Base-by-base conservation (phyloP, 176 grass and related monocot species). In the Oryza officinalis region DNA sequence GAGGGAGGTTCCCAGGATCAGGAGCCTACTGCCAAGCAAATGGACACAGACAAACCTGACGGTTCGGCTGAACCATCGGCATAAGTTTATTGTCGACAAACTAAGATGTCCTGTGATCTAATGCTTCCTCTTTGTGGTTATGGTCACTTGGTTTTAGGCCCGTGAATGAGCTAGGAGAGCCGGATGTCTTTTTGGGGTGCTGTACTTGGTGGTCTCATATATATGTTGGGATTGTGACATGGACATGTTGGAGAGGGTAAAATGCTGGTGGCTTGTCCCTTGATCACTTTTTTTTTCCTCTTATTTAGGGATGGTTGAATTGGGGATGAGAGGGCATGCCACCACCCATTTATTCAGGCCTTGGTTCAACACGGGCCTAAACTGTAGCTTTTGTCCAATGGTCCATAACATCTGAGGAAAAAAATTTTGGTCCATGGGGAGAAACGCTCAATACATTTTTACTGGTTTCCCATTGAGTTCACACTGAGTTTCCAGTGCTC, bases 1-100 rank as follows among this genome's bases (percentile, higher is more conserved):
- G 79, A 86, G 0, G 91, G 72, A 22, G 84, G 18, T 83, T 45
- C 70, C 8, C 76, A 86, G 38, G 88, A 74, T 30, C 54, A 88
- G 71, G 57, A 61, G 4, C 64, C 83, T 22, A 23, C 45, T 14
- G 20, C 38, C 2, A 90, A 97, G 73, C 76, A 91, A 41, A 94
- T 97, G 92, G 92, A 91, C 59, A 90, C 86, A 0, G 94, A 97
- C 30, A 89, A 90, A 20, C 73, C 81, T 2, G 84, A 86, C 8
- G 89, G 43, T 45, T 28, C 71, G 1, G 32, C 32, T 20, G 84
- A 86, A 60, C 73, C 88, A 31, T 47, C 43, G 13, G 74, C 60
- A 18, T 94, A 80, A 87, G 23, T 64, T 80, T 59, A 20, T 28
- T 45, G 54, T 37, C 18, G 13, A 66, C 43, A 57, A 30, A 78